Evolutionary conservation across 345 rosid genomes (phyloP).

Genomic region (Dipteronia dyeriana): DNA sequence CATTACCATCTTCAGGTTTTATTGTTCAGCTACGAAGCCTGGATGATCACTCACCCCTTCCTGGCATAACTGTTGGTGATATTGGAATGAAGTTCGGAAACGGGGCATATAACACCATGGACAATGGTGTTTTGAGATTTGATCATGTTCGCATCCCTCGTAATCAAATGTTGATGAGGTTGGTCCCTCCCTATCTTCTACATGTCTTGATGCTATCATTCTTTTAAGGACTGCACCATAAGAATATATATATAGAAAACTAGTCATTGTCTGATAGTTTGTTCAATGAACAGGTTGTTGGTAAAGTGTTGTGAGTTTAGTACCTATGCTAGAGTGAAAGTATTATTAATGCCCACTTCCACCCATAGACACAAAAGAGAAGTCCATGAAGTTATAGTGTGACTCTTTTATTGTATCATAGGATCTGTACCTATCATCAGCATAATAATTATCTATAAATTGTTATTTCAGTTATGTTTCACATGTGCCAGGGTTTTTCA

Average conservation of each 20-base stretch:
- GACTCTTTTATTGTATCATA: neutral
- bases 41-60: conserved; percentile 97
- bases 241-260: neutral
- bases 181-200: conserved; percentile 25
- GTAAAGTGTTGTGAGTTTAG: neutral
- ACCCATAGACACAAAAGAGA: neutral
- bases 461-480: conserved; percentile 23
- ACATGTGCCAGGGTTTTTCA: conserved; percentile 68
- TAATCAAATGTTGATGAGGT: conserved; percentile 96
- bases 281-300: neutral
- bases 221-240: neutral
- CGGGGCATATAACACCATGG: conserved; percentile 95
- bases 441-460: neutral
- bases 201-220: conserved; percentile 2
- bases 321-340: neutral
- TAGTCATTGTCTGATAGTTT: conserved; percentile 8
- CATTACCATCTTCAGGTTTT: conserved; percentile 63
- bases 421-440: neutral
- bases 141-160: conserved; percentile 93
- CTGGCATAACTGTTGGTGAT: conserved; percentile 90
- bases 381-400: neutral
- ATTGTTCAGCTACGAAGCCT: conserved; percentile 92
- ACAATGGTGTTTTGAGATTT: conserved; percentile 89
- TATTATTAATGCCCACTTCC: neutral
- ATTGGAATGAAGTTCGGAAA: conserved; percentile 92